Base-by-base conservation (phyloP, 2,329 filamentous ascomycete species). In the Rutstroemia sp. region DNA sequence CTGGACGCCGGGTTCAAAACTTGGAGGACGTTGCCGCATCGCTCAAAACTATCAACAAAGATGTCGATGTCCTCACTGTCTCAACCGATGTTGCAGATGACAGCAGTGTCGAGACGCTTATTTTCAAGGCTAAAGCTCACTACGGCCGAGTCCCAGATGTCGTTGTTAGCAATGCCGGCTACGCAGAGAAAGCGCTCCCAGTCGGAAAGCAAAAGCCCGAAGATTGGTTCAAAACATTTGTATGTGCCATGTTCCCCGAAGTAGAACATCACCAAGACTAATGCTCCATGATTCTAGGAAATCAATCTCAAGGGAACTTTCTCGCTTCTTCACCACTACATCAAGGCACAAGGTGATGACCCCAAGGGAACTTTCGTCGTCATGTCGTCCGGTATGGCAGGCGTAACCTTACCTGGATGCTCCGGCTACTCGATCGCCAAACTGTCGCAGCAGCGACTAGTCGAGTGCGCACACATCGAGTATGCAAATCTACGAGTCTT, bases 1-100 rank as follows among this genome's bases (percentile, higher is more conserved):
- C 62, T 21, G 66, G 63, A 16, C 66, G 59, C 45, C 60, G 30
- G 12, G 30, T 34, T 14, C 30, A 34, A 12, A 34, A 34, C 30
- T 34, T 34, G 10, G 10, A 34, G 9, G 30, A 12, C 30, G 30
- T 34, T 3, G 10, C 30, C 30, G 30, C 10, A 34, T 34, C 30
- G 4, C 9, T 34, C 8, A 34, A 34, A 34, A 44, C n/a, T 5
- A 18, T 44, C 8, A 21, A 44, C 19, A 44, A 44, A 44, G 41
- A 18, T 18, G 41, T 44, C 41, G 10, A 44, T 9, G 41, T 18
- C n/a, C 30, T 34, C 30, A 34, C 19, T 44, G 41, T 18, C 41
- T 16, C 18, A 44, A 2, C 19, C 16, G 41, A 44, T 44, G 41
- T 44, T 34, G 30, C 8, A 34, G 30, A 34, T 9, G 10, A 34